phyloP scores from a whole-genome alignment of 176 grass and related monocot genomes.

The Oryza brachyantha region DNA sequence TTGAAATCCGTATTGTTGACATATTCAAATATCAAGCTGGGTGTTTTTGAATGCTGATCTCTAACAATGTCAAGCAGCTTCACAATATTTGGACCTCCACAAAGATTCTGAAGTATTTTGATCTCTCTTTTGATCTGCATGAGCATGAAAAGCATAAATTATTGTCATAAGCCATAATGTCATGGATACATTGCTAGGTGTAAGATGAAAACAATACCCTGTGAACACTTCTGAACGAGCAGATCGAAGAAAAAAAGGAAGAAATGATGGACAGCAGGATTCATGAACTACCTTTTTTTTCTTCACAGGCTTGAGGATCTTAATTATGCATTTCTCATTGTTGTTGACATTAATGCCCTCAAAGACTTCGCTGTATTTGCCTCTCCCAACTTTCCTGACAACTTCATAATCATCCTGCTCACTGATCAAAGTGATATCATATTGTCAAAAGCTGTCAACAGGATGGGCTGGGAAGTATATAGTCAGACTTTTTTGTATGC shows the following conservation, averaged over 20 bases:
- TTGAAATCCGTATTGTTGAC: slow-evolving; percentile 99
- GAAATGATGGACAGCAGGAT: not conserved
- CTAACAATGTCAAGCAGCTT: slow-evolving; percentile 95
- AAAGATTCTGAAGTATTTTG: slow-evolving; percentile 97
- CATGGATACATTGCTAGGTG: not conserved
- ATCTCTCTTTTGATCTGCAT: slow-evolving; percentile 98
- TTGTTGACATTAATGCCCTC: slow-evolving; percentile 87
- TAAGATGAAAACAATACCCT: not conserved
- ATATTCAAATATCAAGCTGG: slow-evolving; percentile 95
- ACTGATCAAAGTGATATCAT: slow-evolving; percentile 42
- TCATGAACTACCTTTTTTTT: slow-evolving; percentile 83
- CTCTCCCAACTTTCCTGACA: slow-evolving; percentile 91
- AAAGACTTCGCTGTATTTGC: slow-evolving; percentile 98
- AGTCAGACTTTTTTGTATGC: not conserved
- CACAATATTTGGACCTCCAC: slow-evolving; percentile 94
- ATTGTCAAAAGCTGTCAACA: slow-evolving; percentile 1
- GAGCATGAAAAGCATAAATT: not conserved
- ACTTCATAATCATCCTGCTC: slow-evolving; percentile 98
- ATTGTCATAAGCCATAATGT: not conserved
- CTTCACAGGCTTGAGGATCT: slow-evolving; percentile 98
- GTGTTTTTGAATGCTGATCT: slow-evolving; percentile 94
- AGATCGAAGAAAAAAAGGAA: not conserved
- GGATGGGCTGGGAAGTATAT: not conserved
- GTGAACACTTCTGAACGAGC: not conserved
- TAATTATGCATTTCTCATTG: slow-evolving; percentile 90